These are phyloP conservation scores for Lavandula angustifolia DNA, from an alignment of 257 asterid species.

Conservation along the genomic window DNA sequence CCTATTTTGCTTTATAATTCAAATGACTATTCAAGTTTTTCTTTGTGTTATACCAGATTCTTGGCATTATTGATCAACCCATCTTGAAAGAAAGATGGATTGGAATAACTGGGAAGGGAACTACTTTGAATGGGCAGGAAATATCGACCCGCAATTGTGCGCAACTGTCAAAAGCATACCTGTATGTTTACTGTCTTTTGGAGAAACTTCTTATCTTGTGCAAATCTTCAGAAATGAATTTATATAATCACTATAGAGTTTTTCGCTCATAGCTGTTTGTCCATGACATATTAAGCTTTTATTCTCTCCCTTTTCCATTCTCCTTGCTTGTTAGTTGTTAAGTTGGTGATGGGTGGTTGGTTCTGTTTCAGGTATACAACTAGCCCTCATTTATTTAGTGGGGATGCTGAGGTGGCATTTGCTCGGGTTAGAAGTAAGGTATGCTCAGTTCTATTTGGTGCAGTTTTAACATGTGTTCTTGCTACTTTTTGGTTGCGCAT, in stretches of 20 bases:
- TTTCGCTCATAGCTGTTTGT: constrained; percentile 20
- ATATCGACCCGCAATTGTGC: constrained; percentile 72
- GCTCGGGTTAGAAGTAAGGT: constrained; percentile 88
- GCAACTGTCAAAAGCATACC: constrained; percentile 80
- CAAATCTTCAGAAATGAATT: constrained; percentile 8
- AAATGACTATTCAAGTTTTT: background rate
- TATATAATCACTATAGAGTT: background rate
- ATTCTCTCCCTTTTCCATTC: background rate
- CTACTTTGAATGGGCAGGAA: constrained; percentile 79
- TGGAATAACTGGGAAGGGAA: constrained; percentile 72
- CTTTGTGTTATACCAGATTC: constrained; percentile 52
- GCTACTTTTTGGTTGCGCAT: background rate
- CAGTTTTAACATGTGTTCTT: constrained; percentile 24
- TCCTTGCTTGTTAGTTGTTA: constrained; percentile 2
- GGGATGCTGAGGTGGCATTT: constrained; percentile 84
- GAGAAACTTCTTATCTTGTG: background rate
- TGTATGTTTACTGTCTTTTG: constrained; percentile 48
- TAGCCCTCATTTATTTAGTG: constrained; percentile 92
- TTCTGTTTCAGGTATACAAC: constrained; percentile 78
- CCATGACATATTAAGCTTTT: constrained; percentile 25
- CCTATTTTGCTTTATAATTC: constrained; percentile 14
- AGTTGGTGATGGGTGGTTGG: constrained; percentile 23
- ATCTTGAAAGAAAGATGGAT: constrained; percentile 93
- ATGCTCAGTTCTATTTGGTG: constrained; percentile 22
- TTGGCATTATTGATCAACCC: constrained; percentile 96